These are phyloP conservation scores for Apiospora koreana DNA, from an alignment of 2,329 filamentous ascomycete genomes.

Conservation along the genomic window DNA sequence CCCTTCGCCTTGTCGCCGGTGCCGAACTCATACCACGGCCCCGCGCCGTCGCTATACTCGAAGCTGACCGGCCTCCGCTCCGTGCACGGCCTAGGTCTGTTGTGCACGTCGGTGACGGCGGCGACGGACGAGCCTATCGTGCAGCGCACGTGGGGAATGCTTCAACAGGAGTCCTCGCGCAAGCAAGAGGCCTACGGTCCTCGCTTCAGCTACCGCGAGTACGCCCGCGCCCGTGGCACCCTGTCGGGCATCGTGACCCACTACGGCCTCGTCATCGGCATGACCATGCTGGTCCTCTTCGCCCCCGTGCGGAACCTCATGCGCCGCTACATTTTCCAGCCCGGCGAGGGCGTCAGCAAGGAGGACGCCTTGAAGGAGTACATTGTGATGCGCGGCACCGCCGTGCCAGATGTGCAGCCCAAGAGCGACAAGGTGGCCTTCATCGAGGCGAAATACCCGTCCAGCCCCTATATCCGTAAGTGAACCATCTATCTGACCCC, in stretches of 20 bases:
- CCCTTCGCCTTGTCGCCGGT: constrained; percentile 62
- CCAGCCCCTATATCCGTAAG: constrained; percentile 67
- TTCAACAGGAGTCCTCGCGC: constrained; percentile 45
- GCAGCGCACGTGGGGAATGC: constrained; percentile 64
- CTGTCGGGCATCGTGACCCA: constrained; percentile 53
- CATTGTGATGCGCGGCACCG: constrained; percentile 65
- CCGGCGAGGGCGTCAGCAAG: constrained; percentile 54
- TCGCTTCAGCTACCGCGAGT: constrained; percentile 61
- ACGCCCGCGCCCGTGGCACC: constrained; percentile 50
- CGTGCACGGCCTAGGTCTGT: constrained; percentile 54
- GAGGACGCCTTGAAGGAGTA: constrained; percentile 59
- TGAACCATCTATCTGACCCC: neutral
- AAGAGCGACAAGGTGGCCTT: constrained; percentile 49
- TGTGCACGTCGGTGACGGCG: constrained; percentile 54
- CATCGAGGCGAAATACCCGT: constrained; percentile 55
- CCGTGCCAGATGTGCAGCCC: constrained; percentile 53
- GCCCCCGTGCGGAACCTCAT: constrained; percentile 47
- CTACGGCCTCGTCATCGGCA: constrained; percentile 45
- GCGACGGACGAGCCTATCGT: constrained; percentile 56
- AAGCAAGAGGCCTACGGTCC: constrained; percentile 56
- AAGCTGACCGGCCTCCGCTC: constrained; percentile 50
- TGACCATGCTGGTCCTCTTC: constrained; percentile 44
- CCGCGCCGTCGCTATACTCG: constrained; percentile 40
- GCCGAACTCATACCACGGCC: constrained; percentile 40
- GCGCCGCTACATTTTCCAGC: constrained; percentile 47